These are phyloP conservation scores for Talaromyces borbonicus DNA, from an alignment of 495 filamentous ascomycete species.

Conservation along the genomic window DNA sequence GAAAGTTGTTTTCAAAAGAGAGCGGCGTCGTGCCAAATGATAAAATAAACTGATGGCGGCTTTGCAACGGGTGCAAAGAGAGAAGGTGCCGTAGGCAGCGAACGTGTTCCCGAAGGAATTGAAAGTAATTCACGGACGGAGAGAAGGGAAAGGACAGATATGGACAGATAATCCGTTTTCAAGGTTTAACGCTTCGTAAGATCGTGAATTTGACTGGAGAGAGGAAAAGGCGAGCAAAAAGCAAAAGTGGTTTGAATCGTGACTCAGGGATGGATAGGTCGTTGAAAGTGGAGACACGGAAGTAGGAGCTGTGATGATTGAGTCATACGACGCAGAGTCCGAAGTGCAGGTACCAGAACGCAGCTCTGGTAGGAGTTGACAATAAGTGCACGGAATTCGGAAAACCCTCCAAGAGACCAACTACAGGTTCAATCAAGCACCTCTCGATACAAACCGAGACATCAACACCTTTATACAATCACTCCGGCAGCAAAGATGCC, in stretches of 20 bases:
- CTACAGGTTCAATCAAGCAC: slow-evolving; percentile 10
- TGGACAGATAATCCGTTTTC: slow-evolving; percentile 22
- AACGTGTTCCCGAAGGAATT: slow-evolving; percentile 5
- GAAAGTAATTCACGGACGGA: slow-evolving; percentile 29
- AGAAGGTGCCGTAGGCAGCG: slow-evolving; percentile 18
- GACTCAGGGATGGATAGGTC: slow-evolving; percentile 6
- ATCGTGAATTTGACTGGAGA: slow-evolving; percentile 30
- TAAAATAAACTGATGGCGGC: slow-evolving; percentile 23
- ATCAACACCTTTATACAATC: slow-evolving; percentile 4
- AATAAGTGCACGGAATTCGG: slow-evolving; percentile 12
- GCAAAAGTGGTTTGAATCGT: slow-evolving; percentile 3
- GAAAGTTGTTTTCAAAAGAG: slow-evolving; percentile 38
- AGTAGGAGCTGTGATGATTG: background rate
- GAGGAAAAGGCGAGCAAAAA: background rate
- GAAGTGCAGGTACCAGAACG: slow-evolving; percentile 14
- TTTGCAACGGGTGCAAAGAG: slow-evolving; percentile 16
- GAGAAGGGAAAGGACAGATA: slow-evolving; percentile 22
- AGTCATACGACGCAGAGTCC: slow-evolving; percentile 8
- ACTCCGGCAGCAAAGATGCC: slow-evolving; percentile 11
- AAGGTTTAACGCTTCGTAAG: slow-evolving; percentile 39
- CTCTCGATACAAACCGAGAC: slow-evolving; percentile 8
- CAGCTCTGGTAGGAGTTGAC: slow-evolving; percentile 13
- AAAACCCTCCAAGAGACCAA: slow-evolving; percentile 8
- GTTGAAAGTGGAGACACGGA: slow-evolving; percentile 1
- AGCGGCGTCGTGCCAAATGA: slow-evolving; percentile 32